Conservation (phyloP, 139 green algal genomes). For the Diplosphaera chodatii region DNA sequence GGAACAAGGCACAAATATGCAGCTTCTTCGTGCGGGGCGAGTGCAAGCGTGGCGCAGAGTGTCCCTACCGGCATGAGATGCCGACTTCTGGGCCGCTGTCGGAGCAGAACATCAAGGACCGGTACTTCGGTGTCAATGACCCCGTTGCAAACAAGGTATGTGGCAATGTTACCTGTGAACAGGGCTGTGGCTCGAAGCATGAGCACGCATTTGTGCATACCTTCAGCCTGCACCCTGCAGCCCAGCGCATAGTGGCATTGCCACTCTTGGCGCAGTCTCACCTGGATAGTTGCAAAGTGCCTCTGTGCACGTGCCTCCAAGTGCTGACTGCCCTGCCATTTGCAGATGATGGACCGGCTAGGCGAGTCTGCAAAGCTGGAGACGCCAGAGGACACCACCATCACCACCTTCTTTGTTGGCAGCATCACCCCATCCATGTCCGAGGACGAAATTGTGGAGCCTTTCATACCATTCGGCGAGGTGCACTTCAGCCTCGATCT, state of each 20-base stretch:
- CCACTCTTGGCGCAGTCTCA: too few species aligned
- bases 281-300: too few species aligned
- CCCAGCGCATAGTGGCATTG: too few species aligned
- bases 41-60: conserved; percentile 93
- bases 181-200: too few species aligned
- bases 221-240: too few species aligned
- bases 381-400: conserved; percentile 83
- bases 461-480: conserved; percentile 89
- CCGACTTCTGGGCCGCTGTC: conserved; percentile 62
- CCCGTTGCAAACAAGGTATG: conserved; percentile 88
- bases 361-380: conserved; percentile 63
- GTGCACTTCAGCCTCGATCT: too few species aligned
- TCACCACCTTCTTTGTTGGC: conserved; percentile 91
- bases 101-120: conserved; percentile 91
- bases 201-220: too few species aligned
- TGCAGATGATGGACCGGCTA: conserved; percentile 63
- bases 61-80: conserved; percentile 91
- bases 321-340: too few species aligned
- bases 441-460: conserved; percentile 80
- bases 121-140: conserved; percentile 98
- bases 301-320: too few species aligned
- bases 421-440: conserved; percentile 60
- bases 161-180: too few species aligned
- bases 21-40: conserved; percentile 87
- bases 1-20: conserved; percentile 91